phyloP scores from a whole-genome alignment of 306 rosid genomes.

The Boehmeria nivea region DNA sequence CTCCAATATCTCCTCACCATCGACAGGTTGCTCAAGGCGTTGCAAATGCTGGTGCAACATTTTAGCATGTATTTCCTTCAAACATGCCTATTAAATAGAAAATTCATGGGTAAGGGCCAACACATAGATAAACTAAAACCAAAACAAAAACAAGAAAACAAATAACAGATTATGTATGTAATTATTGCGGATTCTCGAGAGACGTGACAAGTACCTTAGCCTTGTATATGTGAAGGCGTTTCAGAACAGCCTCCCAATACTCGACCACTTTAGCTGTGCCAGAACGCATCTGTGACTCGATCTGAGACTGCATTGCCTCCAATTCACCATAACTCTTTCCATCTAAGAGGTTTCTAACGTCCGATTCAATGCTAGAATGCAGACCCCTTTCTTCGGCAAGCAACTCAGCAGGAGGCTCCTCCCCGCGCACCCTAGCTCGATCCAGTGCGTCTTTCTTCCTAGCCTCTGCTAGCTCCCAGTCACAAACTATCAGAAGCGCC shows the following conservation, averaged over 20 bases:
- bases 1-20: constrained; percentile 48
- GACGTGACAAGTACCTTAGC: constrained; percentile 67
- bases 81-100: constrained; percentile 49
- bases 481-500: constrained; percentile 92
- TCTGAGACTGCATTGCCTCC: constrained; percentile 63
- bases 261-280: constrained; percentile 94
- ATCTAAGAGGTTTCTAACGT: constrained; percentile 63
- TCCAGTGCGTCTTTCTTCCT: constrained; percentile 82
- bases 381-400: constrained; percentile 98
- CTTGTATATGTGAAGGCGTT: constrained; percentile 82
- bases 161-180: neutral
- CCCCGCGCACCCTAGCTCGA: constrained; percentile 98
- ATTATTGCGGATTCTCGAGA: constrained; percentile 10
- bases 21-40: constrained; percentile 57
- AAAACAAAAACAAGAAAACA: constrained; percentile 2
- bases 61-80: constrained; percentile 84
- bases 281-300: constrained; percentile 88
- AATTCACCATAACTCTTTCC: constrained; percentile 69
- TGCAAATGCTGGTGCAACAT: constrained; percentile 72
- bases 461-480: constrained; percentile 96
- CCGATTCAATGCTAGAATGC: constrained; percentile 83
- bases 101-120: constrained; percentile 9
- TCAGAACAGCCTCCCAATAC: constrained; percentile 90
- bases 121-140: neutral
- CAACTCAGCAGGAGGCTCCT: constrained; percentile 89